phyloP scores from a whole-genome alignment of 148 eudicot genomes.

The Pouteria glomerata region DNA sequence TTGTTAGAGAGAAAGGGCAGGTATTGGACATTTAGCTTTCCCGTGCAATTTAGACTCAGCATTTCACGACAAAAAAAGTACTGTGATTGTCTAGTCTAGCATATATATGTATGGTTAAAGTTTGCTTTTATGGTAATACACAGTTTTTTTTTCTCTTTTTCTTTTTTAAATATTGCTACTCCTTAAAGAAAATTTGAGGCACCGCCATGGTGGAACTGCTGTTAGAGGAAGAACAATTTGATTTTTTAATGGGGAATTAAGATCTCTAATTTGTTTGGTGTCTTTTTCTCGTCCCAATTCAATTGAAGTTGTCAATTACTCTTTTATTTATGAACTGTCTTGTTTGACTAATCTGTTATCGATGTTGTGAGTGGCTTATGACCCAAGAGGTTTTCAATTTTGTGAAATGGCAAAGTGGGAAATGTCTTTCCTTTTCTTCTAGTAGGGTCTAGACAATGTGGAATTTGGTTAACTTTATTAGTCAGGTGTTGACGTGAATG shows the following conservation, averaged over 20 bases:
- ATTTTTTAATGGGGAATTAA: background rate
- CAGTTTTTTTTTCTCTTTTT: background rate
- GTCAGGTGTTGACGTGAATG: background rate
- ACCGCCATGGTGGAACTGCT: no score
- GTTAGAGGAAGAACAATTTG: background rate
- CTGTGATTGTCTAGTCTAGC: background rate
- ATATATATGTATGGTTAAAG: background rate
- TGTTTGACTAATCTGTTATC: background rate
- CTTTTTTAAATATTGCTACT: no score
- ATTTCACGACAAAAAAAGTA: background rate
- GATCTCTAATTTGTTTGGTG: background rate
- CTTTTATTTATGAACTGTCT: background rate
- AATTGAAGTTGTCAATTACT: no score
- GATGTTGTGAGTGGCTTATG: background rate
- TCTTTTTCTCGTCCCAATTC: background rate
- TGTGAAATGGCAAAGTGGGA: background rate
- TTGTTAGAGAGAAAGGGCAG: conserved; percentile 70
- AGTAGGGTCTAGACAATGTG: conserved; percentile 1
- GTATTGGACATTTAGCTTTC: conserved; percentile 21
- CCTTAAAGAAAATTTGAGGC: no score
- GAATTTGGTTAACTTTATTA: background rate
- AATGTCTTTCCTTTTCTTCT: background rate
- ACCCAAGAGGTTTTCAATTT: background rate
- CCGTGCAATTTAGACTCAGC: background rate
- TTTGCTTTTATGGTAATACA: background rate